Base-by-base conservation (phyloP, 371 early-diverging fungal species). In the Lichtheimia ramosa region DNA sequence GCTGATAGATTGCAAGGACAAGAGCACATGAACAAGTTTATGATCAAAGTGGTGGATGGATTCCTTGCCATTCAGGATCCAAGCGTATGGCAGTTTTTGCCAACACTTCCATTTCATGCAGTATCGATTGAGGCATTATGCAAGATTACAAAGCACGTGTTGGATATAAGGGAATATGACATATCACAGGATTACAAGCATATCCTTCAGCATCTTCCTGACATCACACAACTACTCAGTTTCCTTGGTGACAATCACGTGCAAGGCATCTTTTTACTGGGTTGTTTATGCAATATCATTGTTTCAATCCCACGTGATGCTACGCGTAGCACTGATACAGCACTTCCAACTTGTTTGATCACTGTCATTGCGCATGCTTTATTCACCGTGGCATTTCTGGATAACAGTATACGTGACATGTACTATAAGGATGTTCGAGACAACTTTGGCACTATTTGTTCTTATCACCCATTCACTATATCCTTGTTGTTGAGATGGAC, bases 381-480 rank as follows among this genome's bases (percentile, higher is more conserved):
- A 1, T 69, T 83, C 43, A 74, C 70, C 4, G 69, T 72, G 2
- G 82, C 84, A 0, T 85, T 75, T 60, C 59, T 85, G 21, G 77
- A 82, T 55, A 59, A 55, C 0, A 59, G 66, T 13, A 54, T 83
- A 16, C 63, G 79, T 3, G 73, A 71, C 5, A 58, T 75, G n/a
- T 76, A 78, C 24, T 76, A 80, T 53, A 83, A 80, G 41, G 82
- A 83, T 20, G 75, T 73, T 1, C 70, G 83, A 18, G 82, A 83
- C 59, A 63, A 69, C 15, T 67, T 83, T 50, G 63, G 69, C 8
- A 59, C 69, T 3, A 68, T 85, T 1, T 81, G 83, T 54, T 66
- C 65, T 12, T 48, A 56, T 0, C 74, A 77, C 15, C 68, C 86
- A 0, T 63, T 68, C 7, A 59, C 71, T 6, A 68, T 81, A 1